Conservation (phyloP, 208 protist genomes). For the Acanthamoeba healyi region DNA sequence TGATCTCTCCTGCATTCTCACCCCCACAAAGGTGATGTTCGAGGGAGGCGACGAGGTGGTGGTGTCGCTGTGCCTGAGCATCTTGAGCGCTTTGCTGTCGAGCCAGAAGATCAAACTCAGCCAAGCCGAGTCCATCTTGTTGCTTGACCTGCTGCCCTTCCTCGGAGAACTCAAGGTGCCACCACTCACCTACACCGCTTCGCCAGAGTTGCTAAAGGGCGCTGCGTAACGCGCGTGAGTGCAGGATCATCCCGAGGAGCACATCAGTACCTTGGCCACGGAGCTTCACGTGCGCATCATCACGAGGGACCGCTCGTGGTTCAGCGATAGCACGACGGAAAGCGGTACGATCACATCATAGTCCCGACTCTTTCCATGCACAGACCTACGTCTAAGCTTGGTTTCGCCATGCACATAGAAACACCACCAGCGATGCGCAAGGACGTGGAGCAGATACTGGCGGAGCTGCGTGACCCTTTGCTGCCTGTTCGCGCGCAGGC, state of each 20-base stretch:
- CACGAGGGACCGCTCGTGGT: not conserved
- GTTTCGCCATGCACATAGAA: not conserved
- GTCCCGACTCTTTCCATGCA: not conserved
- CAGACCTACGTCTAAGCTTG: not conserved
- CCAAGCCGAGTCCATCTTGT: not conserved
- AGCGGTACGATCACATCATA: not conserved
- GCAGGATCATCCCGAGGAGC: slow-evolving; percentile 41
- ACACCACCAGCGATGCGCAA: not conserved
- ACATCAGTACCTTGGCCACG: slow-evolving; percentile 15
- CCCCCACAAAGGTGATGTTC: slow-evolving; percentile 33
- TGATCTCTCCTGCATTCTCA: not conserved
- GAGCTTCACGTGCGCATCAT: slow-evolving; percentile 34
- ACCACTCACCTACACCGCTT: not conserved
- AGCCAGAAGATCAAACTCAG: slow-evolving; percentile 26
- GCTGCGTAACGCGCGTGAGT: no score
- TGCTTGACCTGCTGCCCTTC: slow-evolving; percentile 50
- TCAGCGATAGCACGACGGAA: not conserved
- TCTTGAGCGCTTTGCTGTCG: slow-evolving; percentile 41
- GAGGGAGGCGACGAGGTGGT: slow-evolving; percentile 47
- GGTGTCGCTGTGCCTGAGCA: slow-evolving; percentile 36
- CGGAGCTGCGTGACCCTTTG: slow-evolving; percentile 34
- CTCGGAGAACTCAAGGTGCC: slow-evolving; percentile 35
- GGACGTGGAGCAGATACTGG: slow-evolving; percentile 63
- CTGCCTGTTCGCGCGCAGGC: slow-evolving; percentile 45
- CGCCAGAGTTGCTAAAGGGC: not conserved